These are phyloP conservation scores for Blastobotrys illinoisensis DNA, from an alignment of 1,139 yeast genomes.

Conservation along the genomic window DNA sequence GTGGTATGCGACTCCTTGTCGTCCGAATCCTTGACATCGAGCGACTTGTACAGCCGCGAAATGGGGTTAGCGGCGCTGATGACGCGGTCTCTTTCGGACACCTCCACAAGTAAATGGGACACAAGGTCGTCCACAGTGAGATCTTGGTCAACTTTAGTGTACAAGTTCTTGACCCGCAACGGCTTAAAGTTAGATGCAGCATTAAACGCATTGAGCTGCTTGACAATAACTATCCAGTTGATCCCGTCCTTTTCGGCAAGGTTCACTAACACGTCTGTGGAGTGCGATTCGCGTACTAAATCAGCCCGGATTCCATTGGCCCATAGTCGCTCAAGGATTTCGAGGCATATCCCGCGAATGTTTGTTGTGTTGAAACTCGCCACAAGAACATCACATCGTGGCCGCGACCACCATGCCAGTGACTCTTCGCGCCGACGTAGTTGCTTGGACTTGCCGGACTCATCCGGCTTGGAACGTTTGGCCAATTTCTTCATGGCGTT, in stretches of 20 bases:
- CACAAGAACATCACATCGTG: slow-evolving; percentile 75
- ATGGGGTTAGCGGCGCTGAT: background rate
- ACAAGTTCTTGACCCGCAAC: slow-evolving; percentile 59
- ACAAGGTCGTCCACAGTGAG: slow-evolving; percentile 62
- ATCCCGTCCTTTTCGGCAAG: slow-evolving; percentile 66
- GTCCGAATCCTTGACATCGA: background rate
- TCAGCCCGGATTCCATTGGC: slow-evolving; percentile 66
- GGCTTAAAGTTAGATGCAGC: slow-evolving; percentile 56
- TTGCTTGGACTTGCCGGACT: slow-evolving; percentile 10
- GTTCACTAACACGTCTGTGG: slow-evolving; percentile 64
- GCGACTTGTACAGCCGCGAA: background rate
- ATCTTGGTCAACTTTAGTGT: slow-evolving; percentile 59
- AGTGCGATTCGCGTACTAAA: slow-evolving; percentile 41
- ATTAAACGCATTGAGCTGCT: slow-evolving; percentile 42
- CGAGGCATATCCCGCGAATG: slow-evolving; percentile 53
- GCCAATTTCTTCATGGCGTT: slow-evolving; percentile 16
- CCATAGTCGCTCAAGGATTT: slow-evolving; percentile 65
- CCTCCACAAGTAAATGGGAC: slow-evolving; percentile 43
- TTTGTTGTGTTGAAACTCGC: slow-evolving; percentile 52
- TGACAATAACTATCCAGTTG: slow-evolving; percentile 67
- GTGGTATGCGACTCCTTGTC: background rate
- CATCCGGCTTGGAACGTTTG: slow-evolving; percentile 11
- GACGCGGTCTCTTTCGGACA: slow-evolving; percentile 27
- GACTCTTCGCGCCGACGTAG: slow-evolving; percentile 21
- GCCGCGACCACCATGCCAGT: slow-evolving; percentile 17